A percentile compares a stretch with the other conserved stretches of the same genome.
Conservation (phyloP, 2,329 filamentous ascomycete genomes). For the Arthrobotrys megalospora region DNA sequence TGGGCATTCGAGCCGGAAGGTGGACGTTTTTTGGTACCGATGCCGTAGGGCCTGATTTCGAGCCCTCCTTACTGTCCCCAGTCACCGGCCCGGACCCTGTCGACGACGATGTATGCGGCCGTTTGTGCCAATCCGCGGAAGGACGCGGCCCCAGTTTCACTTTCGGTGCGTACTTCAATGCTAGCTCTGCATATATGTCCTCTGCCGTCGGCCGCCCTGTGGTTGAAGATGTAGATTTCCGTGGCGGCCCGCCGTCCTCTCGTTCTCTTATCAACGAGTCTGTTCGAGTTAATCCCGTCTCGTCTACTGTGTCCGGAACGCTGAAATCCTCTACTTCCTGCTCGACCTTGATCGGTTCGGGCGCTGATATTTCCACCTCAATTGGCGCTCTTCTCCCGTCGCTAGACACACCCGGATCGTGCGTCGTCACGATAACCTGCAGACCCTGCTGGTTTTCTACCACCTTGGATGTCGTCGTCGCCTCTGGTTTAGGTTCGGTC, state of each 20-base stretch:
- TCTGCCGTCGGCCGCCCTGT: slow-evolving; percentile 69
- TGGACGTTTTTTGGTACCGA: slow-evolving; percentile 81
- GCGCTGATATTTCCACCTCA: slow-evolving; percentile 59
- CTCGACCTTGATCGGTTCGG: slow-evolving; percentile 57
- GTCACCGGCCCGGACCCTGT: slow-evolving; percentile 55
- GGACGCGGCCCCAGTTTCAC: slow-evolving; percentile 91
- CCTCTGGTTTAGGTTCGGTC: slow-evolving; percentile 37
- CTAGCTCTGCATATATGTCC: slow-evolving; percentile 69
- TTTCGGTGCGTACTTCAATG: slow-evolving; percentile 76
- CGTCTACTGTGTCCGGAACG: slow-evolving; percentile 46
- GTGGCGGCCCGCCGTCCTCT: slow-evolving; percentile 57
- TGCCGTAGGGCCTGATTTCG: slow-evolving; percentile 79
- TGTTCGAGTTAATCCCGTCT: slow-evolving; percentile 36
- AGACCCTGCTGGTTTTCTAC: slow-evolving; percentile 61
- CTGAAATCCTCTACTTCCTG: slow-evolving; percentile 43
- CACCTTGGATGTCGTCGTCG: slow-evolving; percentile 52
- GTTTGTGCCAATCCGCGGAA: slow-evolving; percentile 75
- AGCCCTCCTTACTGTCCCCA: slow-evolving; percentile 61
- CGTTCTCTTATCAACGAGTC: slow-evolving; percentile 37
- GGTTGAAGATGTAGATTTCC: slow-evolving; percentile 65
- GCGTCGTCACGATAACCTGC: slow-evolving; percentile 64
- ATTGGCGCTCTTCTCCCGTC: slow-evolving; percentile 61
- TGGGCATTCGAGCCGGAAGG: slow-evolving; percentile 74
- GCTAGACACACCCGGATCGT: slow-evolving; percentile 62
- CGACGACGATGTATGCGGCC: slow-evolving; percentile 74